A percentile compares a stretch with the other conserved stretches of the same genome.
phyloP scores from a whole-genome alignment of 2,329 filamentous ascomycete genomes.

The Corniculantispora saksenae region DNA sequence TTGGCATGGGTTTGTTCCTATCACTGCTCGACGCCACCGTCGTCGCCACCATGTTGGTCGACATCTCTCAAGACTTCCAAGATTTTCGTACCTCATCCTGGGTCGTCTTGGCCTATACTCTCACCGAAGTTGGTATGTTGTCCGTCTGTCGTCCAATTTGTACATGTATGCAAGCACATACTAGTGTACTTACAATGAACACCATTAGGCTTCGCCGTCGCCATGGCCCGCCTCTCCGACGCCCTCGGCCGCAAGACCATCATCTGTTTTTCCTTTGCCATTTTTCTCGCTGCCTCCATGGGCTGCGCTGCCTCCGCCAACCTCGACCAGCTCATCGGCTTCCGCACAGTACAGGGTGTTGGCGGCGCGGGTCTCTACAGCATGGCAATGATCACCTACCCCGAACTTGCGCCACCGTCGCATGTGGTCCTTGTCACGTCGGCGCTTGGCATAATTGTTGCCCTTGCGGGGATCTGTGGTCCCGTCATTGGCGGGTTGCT shows the following conservation, averaged over 20 bases:
- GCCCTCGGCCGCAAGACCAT: slow-evolving; percentile 22
- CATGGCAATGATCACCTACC: slow-evolving; percentile 26
- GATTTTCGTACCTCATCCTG: slow-evolving; percentile 18
- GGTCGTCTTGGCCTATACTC: slow-evolving; percentile 20
- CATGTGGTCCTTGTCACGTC: slow-evolving; percentile 21
- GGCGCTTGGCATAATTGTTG: slow-evolving; percentile 22
- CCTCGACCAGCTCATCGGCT: slow-evolving; percentile 26
- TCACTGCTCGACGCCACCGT: slow-evolving; percentile 20
- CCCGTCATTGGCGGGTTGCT: slow-evolving; percentile 25
- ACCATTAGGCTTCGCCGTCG: slow-evolving; percentile 24
- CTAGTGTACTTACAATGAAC: no score
- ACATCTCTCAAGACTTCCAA: slow-evolving; percentile 17
- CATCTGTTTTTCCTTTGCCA: slow-evolving; percentile 18
- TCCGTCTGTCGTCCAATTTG: no score
- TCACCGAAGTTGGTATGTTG: slow-evolving; percentile 21
- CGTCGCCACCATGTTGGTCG: slow-evolving; percentile 21
- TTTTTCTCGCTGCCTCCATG: slow-evolving; percentile 25
- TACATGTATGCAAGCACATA: no score
- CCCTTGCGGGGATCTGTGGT: slow-evolving; percentile 25
- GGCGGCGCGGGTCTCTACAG: slow-evolving; percentile 28
- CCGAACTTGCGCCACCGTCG: slow-evolving; percentile 24
- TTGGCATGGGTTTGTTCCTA: slow-evolving; percentile 20
- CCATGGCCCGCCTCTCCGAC: slow-evolving; percentile 24
- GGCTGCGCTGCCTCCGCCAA: slow-evolving; percentile 22
- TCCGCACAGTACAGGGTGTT: slow-evolving; percentile 26